These are phyloP conservation scores for Scheffersomyces quercinus DNA, from an alignment of 1,139 yeast genomes.

Conservation along the genomic window DNA sequence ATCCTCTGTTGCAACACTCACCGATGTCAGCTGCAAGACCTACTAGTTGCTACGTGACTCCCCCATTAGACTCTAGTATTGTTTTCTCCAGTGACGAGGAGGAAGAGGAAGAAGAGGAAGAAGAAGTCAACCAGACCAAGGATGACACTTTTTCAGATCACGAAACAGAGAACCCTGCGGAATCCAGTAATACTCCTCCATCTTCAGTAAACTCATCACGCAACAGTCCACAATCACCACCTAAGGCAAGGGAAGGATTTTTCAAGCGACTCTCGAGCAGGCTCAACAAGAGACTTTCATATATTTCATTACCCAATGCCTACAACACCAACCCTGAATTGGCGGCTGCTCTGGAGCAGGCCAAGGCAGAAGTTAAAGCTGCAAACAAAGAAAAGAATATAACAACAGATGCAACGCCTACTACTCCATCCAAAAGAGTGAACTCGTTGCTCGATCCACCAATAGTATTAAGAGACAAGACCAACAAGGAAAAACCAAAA, in stretches of 20 bases:
- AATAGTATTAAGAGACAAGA: neutral
- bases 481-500: neutral
- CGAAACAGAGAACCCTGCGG: neutral
- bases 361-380: neutral
- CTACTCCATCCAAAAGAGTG: neutral
- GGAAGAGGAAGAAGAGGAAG: conserved; percentile 1
- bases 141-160: conserved; percentile 7
- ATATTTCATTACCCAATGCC: neutral
- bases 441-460: neutral
- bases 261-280: neutral
- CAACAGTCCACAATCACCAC: neutral
- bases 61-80: conserved; percentile 14
- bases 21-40: conserved; percentile 11
- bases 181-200: conserved; percentile 10
- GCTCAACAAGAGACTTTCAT: neutral
- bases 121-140: conserved; percentile 3
- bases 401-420: neutral
- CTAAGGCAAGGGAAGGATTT: neutral
- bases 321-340: neutral
- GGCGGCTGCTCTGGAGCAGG: neutral
- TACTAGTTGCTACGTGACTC: conserved; percentile 20
- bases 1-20: too few species aligned
- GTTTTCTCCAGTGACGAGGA: conserved; percentile 6
- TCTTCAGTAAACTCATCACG: conserved; percentile 7
- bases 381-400: too few species aligned